These are phyloP conservation scores for Diaporthe helianthi DNA, from an alignment of 2,329 filamentous ascomycete genomes.

Conservation along the genomic window DNA sequence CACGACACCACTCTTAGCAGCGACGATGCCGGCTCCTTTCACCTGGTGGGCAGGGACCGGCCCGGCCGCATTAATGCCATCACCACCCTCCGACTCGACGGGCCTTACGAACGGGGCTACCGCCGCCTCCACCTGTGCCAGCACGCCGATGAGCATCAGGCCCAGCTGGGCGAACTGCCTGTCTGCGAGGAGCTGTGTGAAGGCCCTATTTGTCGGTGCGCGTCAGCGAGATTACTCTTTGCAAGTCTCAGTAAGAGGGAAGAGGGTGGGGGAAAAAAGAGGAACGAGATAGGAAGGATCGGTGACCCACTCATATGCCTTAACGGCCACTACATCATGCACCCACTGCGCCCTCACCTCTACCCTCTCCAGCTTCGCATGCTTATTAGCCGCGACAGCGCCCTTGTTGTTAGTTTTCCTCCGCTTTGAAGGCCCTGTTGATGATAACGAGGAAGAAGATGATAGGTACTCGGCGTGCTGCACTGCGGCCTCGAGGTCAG, in stretches of 20 bases:
- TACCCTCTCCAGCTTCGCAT: constrained; percentile 27
- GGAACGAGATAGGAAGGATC: background rate
- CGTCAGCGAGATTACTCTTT: background rate
- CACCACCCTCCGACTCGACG: constrained; percentile 35
- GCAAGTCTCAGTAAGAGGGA: background rate
- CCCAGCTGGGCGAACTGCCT: constrained; percentile 76
- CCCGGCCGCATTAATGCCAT: constrained; percentile 23
- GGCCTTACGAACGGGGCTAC: constrained; percentile 47
- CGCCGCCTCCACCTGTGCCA: constrained; percentile 64
- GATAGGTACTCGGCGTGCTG: constrained; percentile 26
- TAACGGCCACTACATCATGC: constrained; percentile 48
- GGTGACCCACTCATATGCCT: constrained; percentile 52
- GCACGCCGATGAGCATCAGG: constrained; percentile 68
- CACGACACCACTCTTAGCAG: background rate
- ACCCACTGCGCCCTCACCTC: constrained; percentile 48
- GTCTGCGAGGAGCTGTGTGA: constrained; percentile 75
- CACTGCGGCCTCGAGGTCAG: constrained; percentile 42
- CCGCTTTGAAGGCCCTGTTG: constrained; percentile 30
- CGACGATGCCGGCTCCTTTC: background rate
- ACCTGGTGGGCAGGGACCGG: constrained; percentile 39
- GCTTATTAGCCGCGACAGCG: background rate
- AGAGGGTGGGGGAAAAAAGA: background rate
- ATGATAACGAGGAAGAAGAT: constrained; percentile 17
- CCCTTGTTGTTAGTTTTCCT: constrained; percentile 19
- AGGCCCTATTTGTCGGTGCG: constrained; percentile 54